Conservation (phyloP, 768 basidiomycete species). For the Chiua virens region DNA sequence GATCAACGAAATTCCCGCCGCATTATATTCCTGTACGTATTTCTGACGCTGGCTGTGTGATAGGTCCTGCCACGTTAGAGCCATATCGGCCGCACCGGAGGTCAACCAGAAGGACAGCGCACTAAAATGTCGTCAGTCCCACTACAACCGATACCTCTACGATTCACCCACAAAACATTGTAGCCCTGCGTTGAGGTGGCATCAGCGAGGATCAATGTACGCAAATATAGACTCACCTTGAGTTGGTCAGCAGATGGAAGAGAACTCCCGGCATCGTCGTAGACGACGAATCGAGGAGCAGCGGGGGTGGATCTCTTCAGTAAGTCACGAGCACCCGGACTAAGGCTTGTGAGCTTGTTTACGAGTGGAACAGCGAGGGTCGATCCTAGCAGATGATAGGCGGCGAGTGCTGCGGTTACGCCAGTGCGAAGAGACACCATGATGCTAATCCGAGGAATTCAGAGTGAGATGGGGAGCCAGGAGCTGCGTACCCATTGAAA, state of each 20-base stretch:
- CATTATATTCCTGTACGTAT: constrained; percentile 47
- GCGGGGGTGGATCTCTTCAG: constrained; percentile 28
- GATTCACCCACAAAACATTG: constrained; percentile 29
- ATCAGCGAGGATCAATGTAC: neutral
- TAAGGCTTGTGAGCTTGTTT: constrained; percentile 17
- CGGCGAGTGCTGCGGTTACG: neutral
- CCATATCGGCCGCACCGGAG: constrained; percentile 44
- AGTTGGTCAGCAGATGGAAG: constrained; percentile 44
- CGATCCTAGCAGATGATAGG: constrained; percentile 5
- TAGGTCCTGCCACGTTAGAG: constrained; percentile 41
- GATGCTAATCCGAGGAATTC: neutral
- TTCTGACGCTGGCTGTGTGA: constrained; percentile 35
- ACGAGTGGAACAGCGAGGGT: constrained; percentile 11
- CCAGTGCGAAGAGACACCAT: constrained; percentile 9
- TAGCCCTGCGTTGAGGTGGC: constrained; percentile 20
- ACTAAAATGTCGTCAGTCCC: constrained; percentile 12
- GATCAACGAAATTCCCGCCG: constrained; percentile 55
- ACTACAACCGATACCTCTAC: neutral
- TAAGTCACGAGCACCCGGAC: constrained; percentile 17
- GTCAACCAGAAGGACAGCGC: constrained; percentile 42
- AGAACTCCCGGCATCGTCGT: constrained; percentile 41
- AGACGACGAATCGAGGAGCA: constrained; percentile 48
- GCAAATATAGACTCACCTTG: constrained; percentile 29
- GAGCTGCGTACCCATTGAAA: neutral
- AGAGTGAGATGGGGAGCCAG: neutral